Conservation (phyloP, 805 yeast species). For the Wickerhamomyces chambardii region DNA sequence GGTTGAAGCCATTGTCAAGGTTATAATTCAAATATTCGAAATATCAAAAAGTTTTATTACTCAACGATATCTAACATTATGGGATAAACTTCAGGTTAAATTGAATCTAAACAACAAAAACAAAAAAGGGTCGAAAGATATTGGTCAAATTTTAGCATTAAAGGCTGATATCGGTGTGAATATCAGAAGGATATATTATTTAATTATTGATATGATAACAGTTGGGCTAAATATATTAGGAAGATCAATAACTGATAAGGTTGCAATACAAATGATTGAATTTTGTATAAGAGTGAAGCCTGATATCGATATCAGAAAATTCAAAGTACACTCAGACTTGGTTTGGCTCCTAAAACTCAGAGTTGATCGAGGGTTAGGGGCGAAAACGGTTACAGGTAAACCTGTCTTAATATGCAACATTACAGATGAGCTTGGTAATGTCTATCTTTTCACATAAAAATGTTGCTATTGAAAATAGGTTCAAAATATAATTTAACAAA, state of each 20-base stretch:
- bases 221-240: constrained; percentile 11
- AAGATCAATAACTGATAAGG: constrained; percentile 12
- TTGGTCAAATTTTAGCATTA: no score
- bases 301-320: not conserved
- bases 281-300: constrained; percentile 11
- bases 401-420: no score
- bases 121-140: no score
- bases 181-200: no score
- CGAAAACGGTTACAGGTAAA: not conserved
- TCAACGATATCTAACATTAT: constrained; percentile 36
- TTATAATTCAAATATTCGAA: constrained; percentile 17
- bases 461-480: no score
- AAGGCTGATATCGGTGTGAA: no score
- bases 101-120: no score
- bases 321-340: not conserved
- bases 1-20: constrained; percentile 19
- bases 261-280: constrained; percentile 11
- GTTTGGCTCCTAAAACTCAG: not conserved
- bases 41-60: constrained; percentile 38
- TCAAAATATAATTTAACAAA: no score
- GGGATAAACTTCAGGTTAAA: constrained; percentile 19
- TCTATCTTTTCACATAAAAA: no score
- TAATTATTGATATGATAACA: constrained; percentile 12
- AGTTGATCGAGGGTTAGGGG: no score
- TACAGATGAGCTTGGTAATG: no score